Percentiles rank a stretch among this genome's conserved stretches.
Conservation (phyloP, 371 early-diverging fungal species). For the Conidiobolus incongruus region DNA sequence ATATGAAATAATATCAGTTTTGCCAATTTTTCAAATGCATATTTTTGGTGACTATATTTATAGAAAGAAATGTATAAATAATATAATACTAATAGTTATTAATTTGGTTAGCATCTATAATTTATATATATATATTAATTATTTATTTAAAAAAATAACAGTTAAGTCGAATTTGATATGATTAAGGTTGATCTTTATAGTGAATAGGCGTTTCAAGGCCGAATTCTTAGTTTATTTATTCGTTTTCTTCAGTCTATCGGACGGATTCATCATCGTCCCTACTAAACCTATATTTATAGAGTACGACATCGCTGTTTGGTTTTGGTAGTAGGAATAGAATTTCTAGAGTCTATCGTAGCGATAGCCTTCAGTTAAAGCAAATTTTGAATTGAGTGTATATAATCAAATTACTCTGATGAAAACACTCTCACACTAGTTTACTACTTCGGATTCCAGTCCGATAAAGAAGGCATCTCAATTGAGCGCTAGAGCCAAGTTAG, state of each 20-base stretch:
- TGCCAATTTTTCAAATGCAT: too few relatives aligned
- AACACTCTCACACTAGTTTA: constrained; percentile 24
- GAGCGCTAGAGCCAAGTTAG: constrained; percentile 24
- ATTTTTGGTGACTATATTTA: too few relatives aligned
- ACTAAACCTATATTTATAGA: constrained; percentile 23
- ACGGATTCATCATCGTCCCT: constrained; percentile 34
- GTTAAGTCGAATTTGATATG: too few relatives aligned
- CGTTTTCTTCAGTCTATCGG: constrained; percentile 29
- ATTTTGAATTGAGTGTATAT: constrained; percentile 12
- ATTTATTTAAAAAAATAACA: too few relatives aligned
- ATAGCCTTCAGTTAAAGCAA: constrained; percentile 20
- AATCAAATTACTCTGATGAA: constrained; percentile 30
- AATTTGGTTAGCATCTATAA: too few relatives aligned
- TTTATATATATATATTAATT: too few relatives aligned
- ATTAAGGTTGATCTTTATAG: too few relatives aligned
- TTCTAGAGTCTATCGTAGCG: constrained; percentile 47
- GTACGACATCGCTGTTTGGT: constrained; percentile 9
- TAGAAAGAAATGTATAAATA: too few relatives aligned
- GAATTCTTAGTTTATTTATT: constrained; percentile 9
- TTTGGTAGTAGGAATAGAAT: constrained; percentile 29
- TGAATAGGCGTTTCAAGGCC: too few relatives aligned
- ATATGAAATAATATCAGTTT: too few relatives aligned
- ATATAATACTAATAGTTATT: too few relatives aligned
- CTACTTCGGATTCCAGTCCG: too few relatives aligned
- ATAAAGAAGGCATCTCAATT: constrained; percentile 22